phyloP scores from a whole-genome alignment of 208 protist species.

The Wallacemonas sp. region DNA sequence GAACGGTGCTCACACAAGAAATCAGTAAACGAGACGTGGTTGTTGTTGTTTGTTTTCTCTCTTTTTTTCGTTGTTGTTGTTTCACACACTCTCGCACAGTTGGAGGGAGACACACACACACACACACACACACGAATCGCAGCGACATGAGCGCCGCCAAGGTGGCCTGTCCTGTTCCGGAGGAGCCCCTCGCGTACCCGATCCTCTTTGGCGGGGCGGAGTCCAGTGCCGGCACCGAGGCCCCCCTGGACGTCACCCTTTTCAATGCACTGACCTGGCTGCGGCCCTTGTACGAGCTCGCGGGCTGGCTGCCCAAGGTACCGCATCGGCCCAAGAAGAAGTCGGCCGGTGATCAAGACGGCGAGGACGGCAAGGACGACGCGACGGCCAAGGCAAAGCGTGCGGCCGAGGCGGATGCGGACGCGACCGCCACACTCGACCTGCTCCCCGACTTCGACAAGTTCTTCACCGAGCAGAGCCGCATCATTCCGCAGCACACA shows the following conservation, averaged over 20 bases:
- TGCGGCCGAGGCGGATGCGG: slow-evolving; percentile 1
- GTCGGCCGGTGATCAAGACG: not conserved
- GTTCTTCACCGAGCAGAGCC: slow-evolving; percentile 54
- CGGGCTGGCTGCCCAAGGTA: slow-evolving; percentile 39
- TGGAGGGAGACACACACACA: not conserved
- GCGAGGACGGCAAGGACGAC: not conserved
- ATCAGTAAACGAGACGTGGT: too few species aligned
- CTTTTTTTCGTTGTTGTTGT: not conserved
- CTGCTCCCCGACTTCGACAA: slow-evolving; percentile 51
- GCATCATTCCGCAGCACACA: slow-evolving; percentile 55
- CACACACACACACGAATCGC: not conserved
- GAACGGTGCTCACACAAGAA: too few species aligned
- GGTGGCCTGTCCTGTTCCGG: slow-evolving; percentile 15
- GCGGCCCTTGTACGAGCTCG: slow-evolving; percentile 55
- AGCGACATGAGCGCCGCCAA: slow-evolving; percentile 9
- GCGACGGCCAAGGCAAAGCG: not conserved
- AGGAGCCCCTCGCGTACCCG: slow-evolving; percentile 37
- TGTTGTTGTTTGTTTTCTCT: not conserved
- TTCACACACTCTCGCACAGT: too few species aligned
- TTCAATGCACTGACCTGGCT: slow-evolving; percentile 63
- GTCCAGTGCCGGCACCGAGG: not conserved
- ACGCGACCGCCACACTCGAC: slow-evolving; percentile 30
- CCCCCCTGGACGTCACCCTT: slow-evolving; percentile 33
- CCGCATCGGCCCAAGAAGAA: slow-evolving; percentile 4
- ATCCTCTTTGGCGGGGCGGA: slow-evolving; percentile 23